Evolutionary conservation across 352 stramenopile genomes (phyloP), one percentile per base, ranked within the genome.

Genomic region (Plasmopara muralis): DNA sequence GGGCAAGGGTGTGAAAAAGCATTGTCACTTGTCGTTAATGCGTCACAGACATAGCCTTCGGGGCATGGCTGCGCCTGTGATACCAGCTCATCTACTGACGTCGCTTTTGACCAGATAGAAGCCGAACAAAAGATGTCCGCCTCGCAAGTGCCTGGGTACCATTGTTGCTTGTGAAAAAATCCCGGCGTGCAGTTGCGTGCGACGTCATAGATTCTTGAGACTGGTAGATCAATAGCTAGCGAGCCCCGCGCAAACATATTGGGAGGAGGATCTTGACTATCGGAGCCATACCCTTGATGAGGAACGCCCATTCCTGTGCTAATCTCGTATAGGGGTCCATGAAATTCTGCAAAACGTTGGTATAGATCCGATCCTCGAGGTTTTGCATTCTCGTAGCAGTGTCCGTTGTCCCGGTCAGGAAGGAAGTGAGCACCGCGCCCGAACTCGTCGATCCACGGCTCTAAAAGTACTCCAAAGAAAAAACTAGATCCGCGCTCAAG

Each of bases 111-210:
- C 62, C 57, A 69, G 0, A 62, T 18, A 9, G 62, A 59, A 12
- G 51, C 31, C 40, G 87, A 73, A 61, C 96, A 98, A 34, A 98
- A 97, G 4, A 96, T 62, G 66, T 99, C 96, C 9, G 91, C 95
- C 63, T 99, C 96, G 54, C 96, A 99, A 13, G 93, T 98, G 2
- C 96, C 96, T 12, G 86, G 85, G 54, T 97, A 98, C 83, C 93
- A 98, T 60, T 94, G 74, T 20, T 90, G 85, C 20, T 83, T 54
- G 39, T 86, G 70, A 31, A 88, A 89, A 38, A 98, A 96, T 0
- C 96, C 95, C 20, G 79, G 80, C 2, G 93, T 98, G 62, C 96
- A 98, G 59, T 98, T 98, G 38, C 93, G 95, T 4, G 78, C 67
- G 3, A 71, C 65, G 46, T 98, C 83, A 45, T 83, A 97, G 16